Evolutionary conservation across 2,329 filamentous ascomycete species (phyloP).

Genomic region (Sclerotinia sclerotiorum): DNA sequence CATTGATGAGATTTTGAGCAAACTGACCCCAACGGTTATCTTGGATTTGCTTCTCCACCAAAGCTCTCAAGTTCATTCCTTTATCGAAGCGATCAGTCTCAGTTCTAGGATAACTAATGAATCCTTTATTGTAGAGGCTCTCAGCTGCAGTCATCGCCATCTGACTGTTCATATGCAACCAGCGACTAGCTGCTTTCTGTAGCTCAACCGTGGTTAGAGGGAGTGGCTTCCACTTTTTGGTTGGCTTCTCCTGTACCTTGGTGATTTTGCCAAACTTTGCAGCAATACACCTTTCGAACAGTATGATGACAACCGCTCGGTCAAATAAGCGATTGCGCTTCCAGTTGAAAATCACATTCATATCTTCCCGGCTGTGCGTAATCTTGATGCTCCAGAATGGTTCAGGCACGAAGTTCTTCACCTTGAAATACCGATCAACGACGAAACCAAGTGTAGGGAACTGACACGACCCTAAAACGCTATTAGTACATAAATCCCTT

Average conservation of each 20-base stretch:
- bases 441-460: conserved; percentile 97
- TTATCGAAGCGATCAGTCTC: conserved; percentile 95
- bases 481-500: conserved; percentile 18
- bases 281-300: conserved; percentile 81
- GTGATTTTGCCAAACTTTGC: conserved; percentile 76
- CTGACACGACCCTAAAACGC: conserved; percentile 72
- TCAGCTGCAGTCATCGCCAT: conserved; percentile 88
- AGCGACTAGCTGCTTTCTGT: conserved; percentile 89
- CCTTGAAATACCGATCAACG: conserved; percentile 91
- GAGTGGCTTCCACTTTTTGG: conserved; percentile 89
- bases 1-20: conserved; percentile 71
- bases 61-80: conserved; percentile 76
- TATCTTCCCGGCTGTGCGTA: conserved; percentile 71
- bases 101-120: conserved; percentile 95
- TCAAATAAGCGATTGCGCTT: conserved; percentile 82
- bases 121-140: conserved; percentile 85
- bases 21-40: conserved; percentile 78
- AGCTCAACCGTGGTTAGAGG: conserved; percentile 94
- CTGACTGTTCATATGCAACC: conserved; percentile 87
- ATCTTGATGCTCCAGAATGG: conserved; percentile 91
- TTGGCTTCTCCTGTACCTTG: conserved; percentile 86
- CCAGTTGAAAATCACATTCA: conserved; percentile 84
- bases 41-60: conserved; percentile 81
- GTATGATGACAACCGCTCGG: conserved; percentile 72
- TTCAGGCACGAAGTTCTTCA: conserved; percentile 91